Percentiles rank a stretch among this genome's conserved stretches.
phyloP scores from a whole-genome alignment of 768 basidiomycete genomes.

The Rhizopogon sp. region DNA sequence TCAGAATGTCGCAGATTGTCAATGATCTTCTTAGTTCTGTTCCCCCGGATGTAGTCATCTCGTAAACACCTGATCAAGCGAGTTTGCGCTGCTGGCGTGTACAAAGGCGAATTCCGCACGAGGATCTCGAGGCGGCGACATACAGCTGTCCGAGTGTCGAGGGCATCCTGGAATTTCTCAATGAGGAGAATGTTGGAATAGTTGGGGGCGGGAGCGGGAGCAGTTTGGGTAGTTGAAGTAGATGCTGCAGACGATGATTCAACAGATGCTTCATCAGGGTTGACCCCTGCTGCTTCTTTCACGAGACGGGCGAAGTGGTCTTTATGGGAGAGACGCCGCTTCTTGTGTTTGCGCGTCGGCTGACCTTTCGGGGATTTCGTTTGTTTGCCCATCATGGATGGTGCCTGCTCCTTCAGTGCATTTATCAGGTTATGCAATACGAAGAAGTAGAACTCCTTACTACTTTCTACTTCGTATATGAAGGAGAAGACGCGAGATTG shows the following conservation, averaged over 20 bases:
- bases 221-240: constrained; percentile 2
- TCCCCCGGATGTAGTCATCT: constrained; percentile 22
- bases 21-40: constrained; percentile 19
- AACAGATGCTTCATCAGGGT: constrained; percentile 1
- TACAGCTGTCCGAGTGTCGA: constrained; percentile 21
- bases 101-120: constrained; percentile 16
- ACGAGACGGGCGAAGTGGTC: constrained; percentile 19
- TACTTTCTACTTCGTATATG: background rate
- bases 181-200: constrained; percentile 22
- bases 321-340: constrained; percentile 17
- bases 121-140: constrained; percentile 25
- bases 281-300: constrained; percentile 9
- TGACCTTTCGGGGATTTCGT: constrained; percentile 6
- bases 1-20: constrained; percentile 21
- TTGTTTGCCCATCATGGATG: background rate
- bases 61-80: constrained; percentile 16
- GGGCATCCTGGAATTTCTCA: constrained; percentile 22
- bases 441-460: background rate
- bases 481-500: background rate
- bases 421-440: background rate
- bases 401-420: background rate
- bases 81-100: constrained; percentile 14
- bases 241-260: constrained; percentile 3
- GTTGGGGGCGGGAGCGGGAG: constrained; percentile 12
- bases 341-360: constrained; percentile 19